Percentiles rank a stretch among this genome's conserved stretches.
Evolutionary conservation across 208 protist genomes (phyloP).

Genomic region (Leishmania braziliensis): DNA sequence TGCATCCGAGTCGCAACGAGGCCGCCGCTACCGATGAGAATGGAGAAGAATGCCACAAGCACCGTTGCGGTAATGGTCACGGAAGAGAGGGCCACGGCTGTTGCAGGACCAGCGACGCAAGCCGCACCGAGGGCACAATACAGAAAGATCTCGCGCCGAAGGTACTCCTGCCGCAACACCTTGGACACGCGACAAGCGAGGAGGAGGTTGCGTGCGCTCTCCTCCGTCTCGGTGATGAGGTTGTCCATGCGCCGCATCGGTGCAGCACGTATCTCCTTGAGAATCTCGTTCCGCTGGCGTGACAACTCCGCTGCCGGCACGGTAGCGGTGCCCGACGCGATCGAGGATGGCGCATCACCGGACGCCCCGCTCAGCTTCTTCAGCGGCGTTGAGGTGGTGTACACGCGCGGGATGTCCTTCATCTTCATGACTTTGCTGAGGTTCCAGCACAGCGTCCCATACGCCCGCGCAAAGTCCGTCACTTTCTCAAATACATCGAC

Average conservation of each 20-base stretch:
- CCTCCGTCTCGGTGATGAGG: constrained; percentile 74
- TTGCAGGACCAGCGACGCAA: constrained; percentile 20
- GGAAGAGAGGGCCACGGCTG: constrained; percentile 19
- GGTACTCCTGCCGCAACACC: constrained; percentile 49
- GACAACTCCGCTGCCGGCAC: constrained; percentile 54
- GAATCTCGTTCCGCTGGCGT: constrained; percentile 56
- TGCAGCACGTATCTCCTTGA: constrained; percentile 59
- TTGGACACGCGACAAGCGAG: constrained; percentile 54
- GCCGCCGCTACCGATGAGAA: constrained; percentile 18
- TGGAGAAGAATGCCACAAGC: constrained; percentile 16
- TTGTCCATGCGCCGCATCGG: constrained; percentile 79
- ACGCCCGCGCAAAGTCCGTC: constrained; percentile 88
- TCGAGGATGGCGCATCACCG: not conserved
- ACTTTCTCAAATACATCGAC: constrained; percentile 82
- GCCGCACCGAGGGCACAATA: constrained; percentile 17
- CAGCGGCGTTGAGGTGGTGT: constrained; percentile 79
- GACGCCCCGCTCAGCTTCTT: constrained; percentile 2
- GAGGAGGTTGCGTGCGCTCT: constrained; percentile 54
- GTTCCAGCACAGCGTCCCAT: constrained; percentile 93
- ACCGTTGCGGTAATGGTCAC: constrained; percentile 30
- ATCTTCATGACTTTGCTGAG: constrained; percentile 87
- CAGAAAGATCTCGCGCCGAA: constrained; percentile 29
- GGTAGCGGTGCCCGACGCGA: not conserved
- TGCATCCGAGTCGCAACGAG: constrained; percentile 15
- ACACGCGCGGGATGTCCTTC: constrained; percentile 93